Percentiles rank a stretch among this genome's conserved stretches.
Evolutionary conservation across 2,329 filamentous ascomycete species (phyloP).

Genomic region (Aspergillus brasiliensis): DNA sequence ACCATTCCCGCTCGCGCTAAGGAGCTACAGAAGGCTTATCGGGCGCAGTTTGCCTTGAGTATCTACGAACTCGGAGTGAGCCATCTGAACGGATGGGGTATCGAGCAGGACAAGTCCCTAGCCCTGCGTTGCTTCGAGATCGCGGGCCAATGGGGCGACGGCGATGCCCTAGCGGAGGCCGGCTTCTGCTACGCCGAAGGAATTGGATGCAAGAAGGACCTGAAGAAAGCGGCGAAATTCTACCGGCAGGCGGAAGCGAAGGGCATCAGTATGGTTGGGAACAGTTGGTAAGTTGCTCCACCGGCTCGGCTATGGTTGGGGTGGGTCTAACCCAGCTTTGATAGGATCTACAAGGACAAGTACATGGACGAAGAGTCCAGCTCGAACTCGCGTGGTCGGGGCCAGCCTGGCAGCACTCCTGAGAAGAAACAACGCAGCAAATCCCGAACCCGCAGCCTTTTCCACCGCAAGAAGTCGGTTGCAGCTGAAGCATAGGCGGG

Average conservation of each 20-base stretch:
- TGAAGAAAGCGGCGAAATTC: constrained; percentile 89
- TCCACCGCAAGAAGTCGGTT: constrained; percentile 60
- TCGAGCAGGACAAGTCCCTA: constrained; percentile 84
- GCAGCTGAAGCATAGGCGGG: constrained; percentile 26
- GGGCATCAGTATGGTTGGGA: constrained; percentile 96
- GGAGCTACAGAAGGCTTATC: constrained; percentile 74
- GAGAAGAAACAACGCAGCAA: constrained; percentile 73
- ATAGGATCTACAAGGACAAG: constrained; percentile 94
- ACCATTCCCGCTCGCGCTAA: constrained; percentile 56
- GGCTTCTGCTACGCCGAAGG: constrained; percentile 96
- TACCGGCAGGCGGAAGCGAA: constrained; percentile 89
- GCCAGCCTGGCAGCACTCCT: constrained; percentile 45
- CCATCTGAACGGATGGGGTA: constrained; percentile 98
- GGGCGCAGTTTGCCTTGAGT: constrained; percentile 90
- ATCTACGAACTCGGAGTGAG: constrained; percentile 96
- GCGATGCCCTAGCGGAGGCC: constrained; percentile 89
- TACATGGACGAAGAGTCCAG: constrained; percentile 67
- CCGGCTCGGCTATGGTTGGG: not conserved
- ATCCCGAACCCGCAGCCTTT: constrained; percentile 73
- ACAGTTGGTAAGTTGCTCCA: constrained; percentile 77
- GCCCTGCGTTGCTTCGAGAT: constrained; percentile 95
- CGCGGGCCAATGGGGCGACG: constrained; percentile 91
- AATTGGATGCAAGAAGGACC: constrained; percentile 89
- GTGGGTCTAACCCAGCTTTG: not conserved
- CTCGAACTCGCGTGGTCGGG: constrained; percentile 34